Percentiles rank a stretch among this genome's conserved stretches.
These are phyloP conservation scores for Luffa acutangula DNA, from an alignment of 306 rosid genomes.

Conservation along the genomic window DNA sequence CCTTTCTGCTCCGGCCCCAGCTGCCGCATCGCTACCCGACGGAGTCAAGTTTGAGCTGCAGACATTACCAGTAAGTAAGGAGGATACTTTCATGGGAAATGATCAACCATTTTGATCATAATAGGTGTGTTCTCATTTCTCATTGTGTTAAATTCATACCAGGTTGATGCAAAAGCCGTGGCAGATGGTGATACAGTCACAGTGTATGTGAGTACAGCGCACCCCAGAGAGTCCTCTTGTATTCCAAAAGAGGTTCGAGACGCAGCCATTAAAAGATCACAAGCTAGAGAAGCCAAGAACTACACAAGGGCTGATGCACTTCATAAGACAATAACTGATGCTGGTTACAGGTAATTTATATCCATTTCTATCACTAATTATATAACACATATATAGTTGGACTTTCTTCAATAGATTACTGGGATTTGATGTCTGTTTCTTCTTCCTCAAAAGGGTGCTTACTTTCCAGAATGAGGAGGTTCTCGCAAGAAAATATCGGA, in stretches of 20 bases:
- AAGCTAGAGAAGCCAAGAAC: slow-evolving; percentile 41
- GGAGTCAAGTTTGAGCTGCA: slow-evolving; percentile 58
- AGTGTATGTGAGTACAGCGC: slow-evolving; percentile 68
- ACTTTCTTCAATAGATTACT: background rate
- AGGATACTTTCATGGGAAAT: background rate
- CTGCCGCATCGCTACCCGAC: slow-evolving; percentile 27
- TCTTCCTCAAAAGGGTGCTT: slow-evolving; percentile 34
- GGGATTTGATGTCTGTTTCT: background rate
- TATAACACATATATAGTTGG: background rate
- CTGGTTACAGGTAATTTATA: slow-evolving; percentile 65
- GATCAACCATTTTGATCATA: slow-evolving; percentile 13
- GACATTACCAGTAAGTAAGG: slow-evolving; percentile 47
- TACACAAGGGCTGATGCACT: slow-evolving; percentile 55
- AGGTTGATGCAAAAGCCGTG: slow-evolving; percentile 80
- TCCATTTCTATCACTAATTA: background rate
- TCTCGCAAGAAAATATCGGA: slow-evolving; percentile 69
- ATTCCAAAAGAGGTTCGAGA: slow-evolving; percentile 42
- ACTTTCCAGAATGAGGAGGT: slow-evolving; percentile 38
- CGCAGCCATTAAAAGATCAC: slow-evolving; percentile 44
- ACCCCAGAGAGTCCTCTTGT: slow-evolving; percentile 55
- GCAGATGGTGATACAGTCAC: slow-evolving; percentile 87
- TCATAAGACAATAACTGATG: slow-evolving; percentile 47
- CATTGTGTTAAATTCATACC: background rate
- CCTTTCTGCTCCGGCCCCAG: slow-evolving; percentile 25
- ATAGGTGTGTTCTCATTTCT: background rate